Evolutionary conservation across 2,329 filamentous ascomycete genomes (phyloP).

Genomic region (Xylaria sp.): DNA sequence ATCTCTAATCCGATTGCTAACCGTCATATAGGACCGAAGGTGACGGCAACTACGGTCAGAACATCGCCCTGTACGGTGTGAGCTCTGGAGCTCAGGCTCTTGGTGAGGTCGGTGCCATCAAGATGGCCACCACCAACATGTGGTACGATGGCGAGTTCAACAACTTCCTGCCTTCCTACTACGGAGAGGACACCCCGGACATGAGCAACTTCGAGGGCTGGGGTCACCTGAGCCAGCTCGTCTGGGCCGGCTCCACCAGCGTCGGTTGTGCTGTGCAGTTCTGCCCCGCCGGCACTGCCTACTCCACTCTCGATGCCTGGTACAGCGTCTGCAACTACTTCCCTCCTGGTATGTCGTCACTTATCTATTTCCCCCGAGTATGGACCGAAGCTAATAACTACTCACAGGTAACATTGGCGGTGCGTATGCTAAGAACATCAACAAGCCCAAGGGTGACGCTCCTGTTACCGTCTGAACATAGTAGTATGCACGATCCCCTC

Average conservation of each 20-base stretch:
- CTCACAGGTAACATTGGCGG: constrained; percentile 48
- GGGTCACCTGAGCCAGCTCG: constrained; percentile 72
- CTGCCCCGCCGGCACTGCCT: constrained; percentile 49
- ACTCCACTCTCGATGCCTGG: constrained; percentile 48
- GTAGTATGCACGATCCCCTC: constrained; percentile 1
- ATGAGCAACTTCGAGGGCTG: constrained; percentile 58
- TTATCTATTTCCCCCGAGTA: background rate
- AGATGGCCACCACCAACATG: constrained; percentile 66
- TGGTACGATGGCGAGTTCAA: constrained; percentile 83
- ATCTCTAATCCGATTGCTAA: constrained; percentile 29
- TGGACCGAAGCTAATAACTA: background rate
- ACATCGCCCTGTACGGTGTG: constrained; percentile 65
- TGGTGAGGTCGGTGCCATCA: constrained; percentile 51
- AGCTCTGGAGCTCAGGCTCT: constrained; percentile 39
- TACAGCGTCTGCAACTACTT: constrained; percentile 89
- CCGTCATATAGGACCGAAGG: constrained; percentile 44
- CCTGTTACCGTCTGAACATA: constrained; percentile 24
- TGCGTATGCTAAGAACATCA: constrained; percentile 46
- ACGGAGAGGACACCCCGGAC: constrained; percentile 54
- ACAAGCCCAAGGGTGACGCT: constrained; percentile 36
- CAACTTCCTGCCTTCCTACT: constrained; percentile 50
- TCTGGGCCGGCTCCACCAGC: constrained; percentile 59
- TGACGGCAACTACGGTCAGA: constrained; percentile 75
- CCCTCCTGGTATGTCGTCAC: constrained; percentile 55
- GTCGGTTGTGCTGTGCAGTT: constrained; percentile 58